Base-by-base conservation (phyloP, 1,284 basidiomycete genomes). In the Sporisorium reilianum region DNA sequence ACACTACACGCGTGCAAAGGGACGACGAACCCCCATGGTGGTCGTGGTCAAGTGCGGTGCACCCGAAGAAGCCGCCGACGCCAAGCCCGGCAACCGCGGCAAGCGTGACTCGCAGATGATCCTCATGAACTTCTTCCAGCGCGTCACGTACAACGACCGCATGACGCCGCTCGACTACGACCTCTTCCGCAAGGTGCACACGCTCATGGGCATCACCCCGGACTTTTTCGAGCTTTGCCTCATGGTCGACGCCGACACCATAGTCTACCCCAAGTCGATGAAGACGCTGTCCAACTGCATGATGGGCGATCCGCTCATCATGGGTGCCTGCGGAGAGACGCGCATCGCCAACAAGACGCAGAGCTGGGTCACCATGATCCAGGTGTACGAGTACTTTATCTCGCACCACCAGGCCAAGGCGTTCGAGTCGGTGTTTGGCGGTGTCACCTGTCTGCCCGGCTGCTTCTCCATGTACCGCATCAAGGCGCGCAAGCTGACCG, bases 381-480 rank as follows among this genome's bases (percentile, higher is more conserved):
- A 99, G 85, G 95, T 99, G 20, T 97, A 94, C 86, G 95, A 97
- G 84, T 99, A 99, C 87, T 99, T 97, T 86, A 98, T 99, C 84
- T 97, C 95, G 36, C 97, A 99, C 85, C 96, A 99, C 86, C 90
- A 95, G 65, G 93, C 95, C 74, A 99, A 99, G 85, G 95, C 95
- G 2, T 99, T 99, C 86, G 97, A 99, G 85, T 95, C 95, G 25
- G 94, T 98, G 18, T 99, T 99, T 85, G 97, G 97, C 84, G 97
- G 97, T 90, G 97, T 99, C 60, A 95, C 97, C 16, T 99, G 97
- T 88, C 87, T 99, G 45, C 97, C 97, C 0, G 97, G 97, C 23
- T 99, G 97, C 87, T 99, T 99, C 88, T 97, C 95, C 49, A 98
- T 99, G 94, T 99, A 99, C 87, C 89, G 97, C 54, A 89, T 99